phyloP scores from a whole-genome alignment of 208 protist species.

The Strigomonas oncopelti region DNA sequence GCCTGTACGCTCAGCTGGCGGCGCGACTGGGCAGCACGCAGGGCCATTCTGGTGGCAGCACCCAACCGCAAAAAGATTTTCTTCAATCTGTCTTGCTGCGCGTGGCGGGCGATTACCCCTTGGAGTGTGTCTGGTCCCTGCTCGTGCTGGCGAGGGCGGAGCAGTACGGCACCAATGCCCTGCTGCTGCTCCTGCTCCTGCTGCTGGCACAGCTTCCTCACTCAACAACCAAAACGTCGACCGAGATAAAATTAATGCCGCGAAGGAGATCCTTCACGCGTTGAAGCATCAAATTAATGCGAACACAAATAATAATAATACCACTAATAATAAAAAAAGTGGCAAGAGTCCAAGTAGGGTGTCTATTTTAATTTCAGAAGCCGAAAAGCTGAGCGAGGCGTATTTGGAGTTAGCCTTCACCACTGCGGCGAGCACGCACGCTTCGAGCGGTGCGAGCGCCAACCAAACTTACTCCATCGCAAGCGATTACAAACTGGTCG shows the following conservation, averaged over 20 bases:
- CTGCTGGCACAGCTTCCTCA: no score
- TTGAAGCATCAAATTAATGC: slow-evolving; percentile 12
- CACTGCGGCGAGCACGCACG: slow-evolving; percentile 18
- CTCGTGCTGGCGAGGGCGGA: slow-evolving; percentile 67
- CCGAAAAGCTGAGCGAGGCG: slow-evolving; percentile 52
- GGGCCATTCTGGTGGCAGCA: neutral
- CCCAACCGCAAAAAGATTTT: slow-evolving; percentile 4
- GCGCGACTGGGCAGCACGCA: slow-evolving; percentile 58
- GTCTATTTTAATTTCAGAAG: slow-evolving; percentile 30
- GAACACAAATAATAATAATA: slow-evolving; percentile 7
- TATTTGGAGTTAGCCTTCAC: slow-evolving; percentile 79
- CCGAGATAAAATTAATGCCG: slow-evolving; percentile 1
- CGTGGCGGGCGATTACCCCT: slow-evolving; percentile 44
- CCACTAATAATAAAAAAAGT: neutral
- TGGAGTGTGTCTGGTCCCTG: slow-evolving; percentile 65
- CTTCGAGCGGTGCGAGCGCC: no score
- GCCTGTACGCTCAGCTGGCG: slow-evolving; percentile 58
- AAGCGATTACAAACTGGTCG: slow-evolving; percentile 31
- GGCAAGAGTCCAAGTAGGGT: neutral
- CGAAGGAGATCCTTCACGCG: slow-evolving; percentile 23
- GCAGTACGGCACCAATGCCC: slow-evolving; percentile 45
- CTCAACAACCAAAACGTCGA: slow-evolving; percentile 5
- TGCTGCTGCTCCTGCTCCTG: no score
- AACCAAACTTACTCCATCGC: slow-evolving; percentile 28
- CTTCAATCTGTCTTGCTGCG: slow-evolving; percentile 43